Evolutionary conservation across 805 yeast species (phyloP).

Genomic region (Saccharomycopsis olivae): DNA sequence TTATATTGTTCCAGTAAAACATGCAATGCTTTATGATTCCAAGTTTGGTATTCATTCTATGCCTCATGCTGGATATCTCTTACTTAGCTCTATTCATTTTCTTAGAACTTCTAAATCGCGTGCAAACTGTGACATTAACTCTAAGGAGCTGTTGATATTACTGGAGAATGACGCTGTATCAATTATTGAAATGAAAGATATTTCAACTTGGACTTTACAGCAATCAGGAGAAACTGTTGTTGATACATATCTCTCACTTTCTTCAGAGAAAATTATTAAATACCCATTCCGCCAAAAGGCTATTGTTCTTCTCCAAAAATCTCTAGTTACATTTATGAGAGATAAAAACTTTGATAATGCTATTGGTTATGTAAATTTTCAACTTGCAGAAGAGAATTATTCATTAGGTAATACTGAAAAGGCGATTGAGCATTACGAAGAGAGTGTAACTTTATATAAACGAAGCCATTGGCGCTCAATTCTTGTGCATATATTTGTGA

Average conservation of each 20-base stretch:
- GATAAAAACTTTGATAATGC: slow-evolving; percentile 28
- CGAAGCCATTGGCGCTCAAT: slow-evolving; percentile 33
- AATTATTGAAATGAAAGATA: not conserved
- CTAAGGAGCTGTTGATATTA: not conserved
- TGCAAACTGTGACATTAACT: not conserved
- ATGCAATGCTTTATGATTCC: slow-evolving; percentile 25
- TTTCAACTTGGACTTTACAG: not conserved
- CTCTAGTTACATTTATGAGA: slow-evolving; percentile 13
- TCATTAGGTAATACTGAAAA: slow-evolving; percentile 26
- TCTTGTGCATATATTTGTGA: slow-evolving; percentile 25
- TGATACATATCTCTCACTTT: slow-evolving; percentile 25
- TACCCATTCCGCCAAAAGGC: slow-evolving; percentile 16
- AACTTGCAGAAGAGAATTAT: slow-evolving; percentile 40
- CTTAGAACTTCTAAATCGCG: slow-evolving; percentile 19
- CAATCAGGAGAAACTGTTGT: not conserved
- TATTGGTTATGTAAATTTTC: slow-evolving; percentile 34
- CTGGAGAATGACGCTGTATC: slow-evolving; percentile 3
- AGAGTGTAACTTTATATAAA: slow-evolving; percentile 28
- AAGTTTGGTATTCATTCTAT: slow-evolving; percentile 24
- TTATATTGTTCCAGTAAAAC: slow-evolving; percentile 28
- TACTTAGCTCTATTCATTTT: slow-evolving; percentile 29
- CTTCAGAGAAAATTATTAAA: slow-evolving; percentile 20
- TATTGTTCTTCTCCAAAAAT: slow-evolving; percentile 16
- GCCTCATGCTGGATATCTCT: slow-evolving; percentile 35
- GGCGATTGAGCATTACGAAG: slow-evolving; percentile 33